These are phyloP conservation scores for Sodiomyces alkalinus DNA, from an alignment of 2,329 filamentous ascomycete genomes.

Conservation along the genomic window DNA sequence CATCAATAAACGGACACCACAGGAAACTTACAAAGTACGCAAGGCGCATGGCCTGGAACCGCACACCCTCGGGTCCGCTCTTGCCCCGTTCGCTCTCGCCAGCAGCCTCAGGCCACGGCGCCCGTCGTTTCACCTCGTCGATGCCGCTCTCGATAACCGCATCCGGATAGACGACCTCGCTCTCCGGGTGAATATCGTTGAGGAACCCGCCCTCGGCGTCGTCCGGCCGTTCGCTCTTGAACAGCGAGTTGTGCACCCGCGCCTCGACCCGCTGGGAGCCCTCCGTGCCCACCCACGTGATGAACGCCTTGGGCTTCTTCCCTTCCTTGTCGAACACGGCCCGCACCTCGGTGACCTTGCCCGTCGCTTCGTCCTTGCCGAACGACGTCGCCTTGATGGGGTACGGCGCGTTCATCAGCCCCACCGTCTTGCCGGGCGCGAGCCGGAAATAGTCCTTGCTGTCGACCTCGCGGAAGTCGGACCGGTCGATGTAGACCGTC, in stretches of 20 bases:
- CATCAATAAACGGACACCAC: background rate
- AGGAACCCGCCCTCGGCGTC: slow-evolving; percentile 67
- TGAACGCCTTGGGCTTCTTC: slow-evolving; percentile 64
- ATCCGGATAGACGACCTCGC: slow-evolving; percentile 61
- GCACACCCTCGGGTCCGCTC: slow-evolving; percentile 55
- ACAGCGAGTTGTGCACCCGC: slow-evolving; percentile 67
- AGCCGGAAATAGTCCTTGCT: slow-evolving; percentile 68
- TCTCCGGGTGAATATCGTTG: slow-evolving; percentile 70
- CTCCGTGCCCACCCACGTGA: slow-evolving; percentile 71
- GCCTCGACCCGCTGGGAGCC: slow-evolving; percentile 56
- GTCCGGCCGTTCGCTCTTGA: slow-evolving; percentile 74
- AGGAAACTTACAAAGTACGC: slow-evolving; percentile 55
- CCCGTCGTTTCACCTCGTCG: slow-evolving; percentile 54
- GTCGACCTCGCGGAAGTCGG: slow-evolving; percentile 64
- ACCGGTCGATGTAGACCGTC: slow-evolving; percentile 72
- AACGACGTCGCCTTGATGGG: slow-evolving; percentile 58
- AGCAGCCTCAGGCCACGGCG: slow-evolving; percentile 69
- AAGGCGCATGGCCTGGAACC: slow-evolving; percentile 84
- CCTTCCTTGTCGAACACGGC: slow-evolving; percentile 52
- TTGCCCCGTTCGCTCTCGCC: slow-evolving; percentile 50
- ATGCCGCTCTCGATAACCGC: slow-evolving; percentile 77
- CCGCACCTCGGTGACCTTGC: slow-evolving; percentile 50
- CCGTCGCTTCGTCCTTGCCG: slow-evolving; percentile 47
- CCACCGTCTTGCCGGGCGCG: slow-evolving; percentile 62
- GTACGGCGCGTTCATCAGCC: slow-evolving; percentile 56